Percentiles rank a stretch among this genome's conserved stretches.
Conservation (phyloP, 164 flowering plant species). For the Berberis vulgaris region DNA sequence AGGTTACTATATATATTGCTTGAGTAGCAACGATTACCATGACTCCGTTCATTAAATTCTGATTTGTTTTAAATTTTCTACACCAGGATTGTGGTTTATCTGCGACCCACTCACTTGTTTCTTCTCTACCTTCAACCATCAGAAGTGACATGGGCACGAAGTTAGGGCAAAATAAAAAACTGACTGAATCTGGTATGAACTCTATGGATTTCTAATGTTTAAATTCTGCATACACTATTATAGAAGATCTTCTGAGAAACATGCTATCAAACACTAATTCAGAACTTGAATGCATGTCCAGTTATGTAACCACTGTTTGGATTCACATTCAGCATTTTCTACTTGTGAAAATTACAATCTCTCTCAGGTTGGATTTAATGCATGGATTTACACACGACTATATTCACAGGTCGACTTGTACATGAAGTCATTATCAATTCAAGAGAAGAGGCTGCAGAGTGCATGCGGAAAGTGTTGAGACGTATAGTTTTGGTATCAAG, state of each 20-base stretch:
- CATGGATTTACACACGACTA: background rate
- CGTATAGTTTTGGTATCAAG: conserved; percentile 78
- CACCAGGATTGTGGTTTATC: conserved; percentile 55
- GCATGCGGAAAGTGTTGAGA: conserved; percentile 53
- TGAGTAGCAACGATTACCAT: no score
- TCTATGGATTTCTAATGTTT: background rate
- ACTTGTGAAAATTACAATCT: background rate
- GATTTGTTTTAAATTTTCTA: conserved; percentile 11
- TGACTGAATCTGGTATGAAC: conserved; percentile 42
- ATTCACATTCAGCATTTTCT: background rate
- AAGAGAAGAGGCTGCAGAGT: conserved; percentile 56
- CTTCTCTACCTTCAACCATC: conserved; percentile 49
- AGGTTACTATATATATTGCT: no score
- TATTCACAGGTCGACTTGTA: conserved; percentile 32
- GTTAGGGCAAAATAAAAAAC: conserved; percentile 32
- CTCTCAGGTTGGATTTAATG: background rate
- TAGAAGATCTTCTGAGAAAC: background rate
- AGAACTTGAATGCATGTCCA: no score
- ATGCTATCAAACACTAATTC: background rate
- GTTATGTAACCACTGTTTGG: no score
- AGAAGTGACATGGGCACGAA: conserved; percentile 47
- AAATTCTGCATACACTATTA: no score
- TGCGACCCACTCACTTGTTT: conserved; percentile 48
- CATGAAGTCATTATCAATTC: conserved; percentile 36
- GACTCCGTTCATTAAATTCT: background rate